These are phyloP conservation scores for Bauhinia variegata DNA, from an alignment of 306 rosid genomes.

Conservation along the genomic window DNA sequence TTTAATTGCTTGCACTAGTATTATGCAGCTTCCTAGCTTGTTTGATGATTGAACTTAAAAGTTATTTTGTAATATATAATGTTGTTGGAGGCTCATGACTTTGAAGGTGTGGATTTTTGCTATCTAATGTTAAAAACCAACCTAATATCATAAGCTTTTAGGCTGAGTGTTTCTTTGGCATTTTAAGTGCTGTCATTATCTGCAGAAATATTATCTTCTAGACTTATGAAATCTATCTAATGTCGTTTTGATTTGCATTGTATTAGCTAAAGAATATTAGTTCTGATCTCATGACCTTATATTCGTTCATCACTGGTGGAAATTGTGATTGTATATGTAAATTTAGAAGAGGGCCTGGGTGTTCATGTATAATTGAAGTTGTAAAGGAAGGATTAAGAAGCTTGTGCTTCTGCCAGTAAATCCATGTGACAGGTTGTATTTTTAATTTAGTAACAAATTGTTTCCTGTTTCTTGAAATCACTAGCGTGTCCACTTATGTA, in stretches of 20 bases:
- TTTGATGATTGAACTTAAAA: constrained; percentile 3
- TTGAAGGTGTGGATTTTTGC: no score
- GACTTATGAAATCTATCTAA: background rate
- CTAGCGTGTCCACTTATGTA: background rate
- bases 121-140: no score
- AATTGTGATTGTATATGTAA: background rate
- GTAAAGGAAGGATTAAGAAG: background rate
- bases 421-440: background rate
- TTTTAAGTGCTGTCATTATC: background rate
- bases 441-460: background rate
- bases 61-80: no score
- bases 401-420: background rate
- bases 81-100: no score
- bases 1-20: constrained; percentile 13
- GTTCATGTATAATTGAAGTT: background rate
- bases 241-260: no score
- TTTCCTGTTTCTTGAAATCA: background rate
- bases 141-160: no score
- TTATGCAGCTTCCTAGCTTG: constrained; percentile 4
- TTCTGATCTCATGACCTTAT: no score
- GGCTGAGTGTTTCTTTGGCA: constrained; percentile 2
- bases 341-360: background rate
- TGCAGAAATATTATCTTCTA: constrained; percentile 2
- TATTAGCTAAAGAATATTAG: no score
- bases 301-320: background rate